Evolutionary conservation across 805 yeast genomes (phyloP), one percentile per base, ranked within the genome.

Genomic region (Metschnikowia chrysomelidarum): DNA sequence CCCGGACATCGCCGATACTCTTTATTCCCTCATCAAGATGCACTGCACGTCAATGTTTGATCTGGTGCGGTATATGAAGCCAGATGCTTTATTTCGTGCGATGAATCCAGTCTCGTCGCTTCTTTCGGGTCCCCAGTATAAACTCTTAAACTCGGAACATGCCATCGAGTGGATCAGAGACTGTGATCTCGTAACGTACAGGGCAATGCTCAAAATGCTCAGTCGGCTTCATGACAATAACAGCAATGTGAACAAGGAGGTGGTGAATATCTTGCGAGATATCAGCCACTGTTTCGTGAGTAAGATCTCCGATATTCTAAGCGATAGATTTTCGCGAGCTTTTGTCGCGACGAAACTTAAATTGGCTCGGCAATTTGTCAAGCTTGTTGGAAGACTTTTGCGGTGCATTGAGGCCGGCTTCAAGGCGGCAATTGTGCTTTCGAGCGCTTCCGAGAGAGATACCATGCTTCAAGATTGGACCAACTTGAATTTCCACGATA

Each of bases 1-100:
- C 20, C 53, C 53, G 14, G 87, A 80, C 47, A 71, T 77, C 22
- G 78, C 80, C 3, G 78, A 75, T 13, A 78, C 86, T 0, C 62
- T 87, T 30, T 72, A 70, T 38, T 76, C 80, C 3, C 56, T 80
- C 13, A 85, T 85, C 60, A 73, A 69, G 40, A 69, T 78, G 7
- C 81, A 82, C 53, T 81, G 87, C 50, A 73, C 74, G 24, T 58
- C 79, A 5, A 58, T 84, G 20, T 78, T 83, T 41, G 87, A 83
- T 43, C 69, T 77, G 31, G 60, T 87, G 38, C 67, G 89, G 43
- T 80, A 67, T 51, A 73, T 86, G 78, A 84, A 81, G 38, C 57
- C 82, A 39, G 77, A 75, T 40, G 75, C 75, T 49, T 59, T 87
- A 21, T 71, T 79, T 34, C 61, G 71, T n/a, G 59, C 73, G 18